Evolutionary conservation across 2,329 filamentous ascomycete genomes (phyloP).

Genomic region (Zymoseptoria brevis): DNA sequence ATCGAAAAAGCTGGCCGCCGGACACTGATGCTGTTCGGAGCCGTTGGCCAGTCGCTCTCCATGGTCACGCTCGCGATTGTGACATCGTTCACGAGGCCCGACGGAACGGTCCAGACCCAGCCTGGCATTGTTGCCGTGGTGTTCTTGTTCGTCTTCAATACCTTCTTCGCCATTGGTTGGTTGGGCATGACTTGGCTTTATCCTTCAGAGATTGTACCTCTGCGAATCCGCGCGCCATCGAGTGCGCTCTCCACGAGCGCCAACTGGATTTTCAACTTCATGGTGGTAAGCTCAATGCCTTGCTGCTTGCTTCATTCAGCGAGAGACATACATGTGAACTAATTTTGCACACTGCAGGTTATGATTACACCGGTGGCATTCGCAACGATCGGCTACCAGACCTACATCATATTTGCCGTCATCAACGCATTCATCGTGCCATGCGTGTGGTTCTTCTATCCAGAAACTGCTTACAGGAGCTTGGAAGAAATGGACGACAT

Average conservation of each 20-base stretch:
- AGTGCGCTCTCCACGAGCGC: slow-evolving; percentile 39
- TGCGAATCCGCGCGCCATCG: slow-evolving; percentile 29
- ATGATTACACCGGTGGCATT: slow-evolving; percentile 56
- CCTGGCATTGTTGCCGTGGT: slow-evolving; percentile 32
- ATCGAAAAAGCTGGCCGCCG: slow-evolving; percentile 49
- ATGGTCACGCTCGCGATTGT: slow-evolving; percentile 26
- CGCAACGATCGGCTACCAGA: slow-evolving; percentile 43
- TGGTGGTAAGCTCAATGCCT: slow-evolving; percentile 5
- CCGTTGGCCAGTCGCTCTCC: slow-evolving; percentile 27
- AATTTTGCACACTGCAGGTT: slow-evolving; percentile 21
- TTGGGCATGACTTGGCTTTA: slow-evolving; percentile 28
- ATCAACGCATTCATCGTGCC: slow-evolving; percentile 56
- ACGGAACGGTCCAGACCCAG: slow-evolving; percentile 6
- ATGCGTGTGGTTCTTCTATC: slow-evolving; percentile 31
- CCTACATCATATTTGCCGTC: slow-evolving; percentile 48
- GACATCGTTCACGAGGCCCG: slow-evolving; percentile 6
- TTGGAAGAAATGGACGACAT: slow-evolving; percentile 61
- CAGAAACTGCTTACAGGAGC: slow-evolving; percentile 55
- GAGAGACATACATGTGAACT: not conserved
- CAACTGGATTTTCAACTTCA: slow-evolving; percentile 18
- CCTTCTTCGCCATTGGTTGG: slow-evolving; percentile 32
- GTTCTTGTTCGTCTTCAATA: slow-evolving; percentile 32
- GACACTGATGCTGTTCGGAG: slow-evolving; percentile 64
- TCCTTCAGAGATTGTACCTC: slow-evolving; percentile 28
- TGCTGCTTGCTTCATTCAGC: slow-evolving; percentile 18